These are phyloP conservation scores for Ophiostoma ips DNA, from an alignment of 2,329 filamentous ascomycete species.

Conservation along the genomic window DNA sequence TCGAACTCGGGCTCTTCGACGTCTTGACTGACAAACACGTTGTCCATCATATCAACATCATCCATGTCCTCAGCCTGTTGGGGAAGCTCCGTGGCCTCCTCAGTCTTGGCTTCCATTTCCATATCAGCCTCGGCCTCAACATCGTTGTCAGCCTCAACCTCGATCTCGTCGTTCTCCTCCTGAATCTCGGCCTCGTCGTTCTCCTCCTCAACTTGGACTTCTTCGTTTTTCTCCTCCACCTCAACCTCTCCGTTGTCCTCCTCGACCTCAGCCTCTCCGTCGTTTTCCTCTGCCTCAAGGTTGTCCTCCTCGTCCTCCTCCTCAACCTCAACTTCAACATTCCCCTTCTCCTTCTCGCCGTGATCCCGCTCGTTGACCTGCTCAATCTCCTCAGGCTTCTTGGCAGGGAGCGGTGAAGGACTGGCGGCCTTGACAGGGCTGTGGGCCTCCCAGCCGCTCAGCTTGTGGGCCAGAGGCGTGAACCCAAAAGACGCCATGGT, in stretches of 20 bases:
- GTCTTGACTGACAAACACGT: constrained; percentile 12
- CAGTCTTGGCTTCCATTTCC: no score
- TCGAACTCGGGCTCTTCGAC: constrained; percentile 27
- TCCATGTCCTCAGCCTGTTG: no score
- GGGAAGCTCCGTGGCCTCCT: no score
- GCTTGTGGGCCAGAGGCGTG: constrained; percentile 47
- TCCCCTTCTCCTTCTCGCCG: no score
- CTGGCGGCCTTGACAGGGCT: constrained; percentile 28
- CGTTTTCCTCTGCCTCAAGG: neutral
- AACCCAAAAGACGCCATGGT: constrained; percentile 33
- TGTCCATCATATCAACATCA: neutral
- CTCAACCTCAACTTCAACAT: neutral
- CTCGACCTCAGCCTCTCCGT: neutral
- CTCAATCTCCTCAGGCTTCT: neutral
- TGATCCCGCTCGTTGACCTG: no score
- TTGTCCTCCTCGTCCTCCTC: constrained; percentile 14
- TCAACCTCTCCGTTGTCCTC: neutral
- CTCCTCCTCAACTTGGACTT: constrained; percentile 10
- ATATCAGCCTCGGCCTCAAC: neutral
- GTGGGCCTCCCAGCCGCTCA: constrained; percentile 48
- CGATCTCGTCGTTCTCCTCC: constrained; percentile 7
- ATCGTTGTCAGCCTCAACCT: neutral
- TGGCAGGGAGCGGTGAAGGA: no score
- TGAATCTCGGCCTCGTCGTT: constrained; percentile 13
- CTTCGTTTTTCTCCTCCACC: neutral